A percentile compares a stretch with the other conserved stretches of the same genome.
Conservation (phyloP, 225 moss, liverwort and hornwort genomes). For the Climacium dendroides region DNA sequence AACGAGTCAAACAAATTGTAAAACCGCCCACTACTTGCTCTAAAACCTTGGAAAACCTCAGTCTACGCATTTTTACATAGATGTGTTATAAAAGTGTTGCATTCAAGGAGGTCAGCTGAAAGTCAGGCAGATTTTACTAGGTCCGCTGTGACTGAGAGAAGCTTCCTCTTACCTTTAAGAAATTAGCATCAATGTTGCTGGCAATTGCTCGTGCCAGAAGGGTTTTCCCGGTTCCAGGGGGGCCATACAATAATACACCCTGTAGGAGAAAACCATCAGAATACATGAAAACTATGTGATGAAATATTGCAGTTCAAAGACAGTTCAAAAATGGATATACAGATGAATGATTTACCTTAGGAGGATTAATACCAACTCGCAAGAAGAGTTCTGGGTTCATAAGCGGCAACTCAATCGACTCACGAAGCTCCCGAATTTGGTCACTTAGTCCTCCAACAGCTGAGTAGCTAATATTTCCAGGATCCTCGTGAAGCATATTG, state of each 20-base stretch:
- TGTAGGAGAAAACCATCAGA: not conserved
- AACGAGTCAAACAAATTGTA: not conserved
- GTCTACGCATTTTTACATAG: not conserved
- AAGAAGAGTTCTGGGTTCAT: slow-evolving; percentile 96
- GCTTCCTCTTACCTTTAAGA: slow-evolving; percentile 61
- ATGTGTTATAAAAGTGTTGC: not conserved
- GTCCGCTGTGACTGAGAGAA: not conserved
- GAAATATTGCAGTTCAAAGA: not conserved
- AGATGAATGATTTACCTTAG: slow-evolving; percentile 42
- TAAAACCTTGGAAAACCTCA: not conserved
- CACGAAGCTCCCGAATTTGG: slow-evolving; percentile 88
- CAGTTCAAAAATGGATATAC: not conserved
- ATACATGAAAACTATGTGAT: not conserved
- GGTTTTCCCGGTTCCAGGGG: slow-evolving; percentile 92
- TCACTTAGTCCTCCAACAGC: slow-evolving; percentile 93
- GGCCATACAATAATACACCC: slow-evolving; percentile 96
- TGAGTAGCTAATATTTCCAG: slow-evolving; percentile 93
- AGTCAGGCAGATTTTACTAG: not conserved
- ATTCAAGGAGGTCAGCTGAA: not conserved
- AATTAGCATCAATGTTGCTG: slow-evolving; percentile 97
- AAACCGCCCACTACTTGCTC: not conserved
- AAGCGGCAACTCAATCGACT: slow-evolving; percentile 91
- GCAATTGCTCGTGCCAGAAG: slow-evolving; percentile 89
- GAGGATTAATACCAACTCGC: slow-evolving; percentile 91
- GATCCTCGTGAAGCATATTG: slow-evolving; percentile 97